Conservation (phyloP, 805 yeast species). For the Millerago galiae region DNA sequence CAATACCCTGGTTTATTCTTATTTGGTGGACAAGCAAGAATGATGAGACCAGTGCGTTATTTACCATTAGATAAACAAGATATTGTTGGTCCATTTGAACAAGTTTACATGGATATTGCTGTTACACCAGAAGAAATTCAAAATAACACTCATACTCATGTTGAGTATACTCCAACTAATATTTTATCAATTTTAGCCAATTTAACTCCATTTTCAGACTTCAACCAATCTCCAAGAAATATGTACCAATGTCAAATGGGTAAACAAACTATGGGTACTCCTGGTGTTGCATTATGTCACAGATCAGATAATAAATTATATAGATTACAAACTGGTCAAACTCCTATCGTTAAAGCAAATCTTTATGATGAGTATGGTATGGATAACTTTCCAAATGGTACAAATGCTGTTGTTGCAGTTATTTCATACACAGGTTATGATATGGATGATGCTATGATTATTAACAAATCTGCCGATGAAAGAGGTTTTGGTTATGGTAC, state of each 20-base stretch:
- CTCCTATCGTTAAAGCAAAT: conserved; percentile 93
- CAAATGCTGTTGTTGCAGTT: conserved; percentile 97
- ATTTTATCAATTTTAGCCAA: conserved; percentile 92
- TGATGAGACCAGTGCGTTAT: conserved; percentile 94
- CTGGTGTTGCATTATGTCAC: conserved; percentile 90
- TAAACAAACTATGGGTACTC: conserved; percentile 99
- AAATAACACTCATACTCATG: conserved; percentile 78
- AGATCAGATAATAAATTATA: conserved; percentile 94
- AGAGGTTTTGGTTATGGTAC: conserved; percentile 98
- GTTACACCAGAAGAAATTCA: conserved; percentile 90
- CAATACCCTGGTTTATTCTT: conserved; percentile 94
- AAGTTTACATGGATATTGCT: conserved; percentile 93
- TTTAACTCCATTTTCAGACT: conserved; percentile 96
- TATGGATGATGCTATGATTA: conserved; percentile 99
- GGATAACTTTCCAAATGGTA: conserved; percentile 98
- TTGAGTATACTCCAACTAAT: conserved; percentile 92
- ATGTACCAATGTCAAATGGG: conserved; percentile 99
- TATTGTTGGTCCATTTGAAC: conserved; percentile 95
- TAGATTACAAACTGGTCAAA: conserved; percentile 90
- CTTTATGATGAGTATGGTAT: conserved; percentile 93
- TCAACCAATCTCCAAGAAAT: conserved; percentile 98
- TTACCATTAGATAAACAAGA: conserved; percentile 79
- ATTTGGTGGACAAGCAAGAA: conserved; percentile 88
- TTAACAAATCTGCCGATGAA: conserved; percentile 95
- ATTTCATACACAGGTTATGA: conserved; percentile 98